These are phyloP conservation scores for Mycosphaerella sp. DNA, from an alignment of 2,329 filamentous ascomycete genomes.

Conservation along the genomic window DNA sequence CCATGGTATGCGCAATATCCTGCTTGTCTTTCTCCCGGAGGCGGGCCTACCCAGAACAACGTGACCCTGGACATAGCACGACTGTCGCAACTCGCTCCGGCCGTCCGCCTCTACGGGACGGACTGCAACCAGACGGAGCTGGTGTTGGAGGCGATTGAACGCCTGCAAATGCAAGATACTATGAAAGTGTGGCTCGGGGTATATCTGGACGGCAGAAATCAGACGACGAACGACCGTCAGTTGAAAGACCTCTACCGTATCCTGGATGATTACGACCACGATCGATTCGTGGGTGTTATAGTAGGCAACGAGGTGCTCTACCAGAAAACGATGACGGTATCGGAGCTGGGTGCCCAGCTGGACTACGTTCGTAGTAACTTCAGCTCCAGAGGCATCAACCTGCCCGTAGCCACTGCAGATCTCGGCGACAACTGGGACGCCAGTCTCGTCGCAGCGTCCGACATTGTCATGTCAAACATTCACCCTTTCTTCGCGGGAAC, in stretches of 20 bases:
- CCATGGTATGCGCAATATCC: constrained; percentile 88
- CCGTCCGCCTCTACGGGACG: constrained; percentile 82
- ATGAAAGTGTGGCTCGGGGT: constrained; percentile 94
- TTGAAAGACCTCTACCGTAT: constrained; percentile 78
- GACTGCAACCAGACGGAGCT: constrained; percentile 98
- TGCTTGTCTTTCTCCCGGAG: constrained; percentile 57
- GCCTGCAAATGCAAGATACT: constrained; percentile 59
- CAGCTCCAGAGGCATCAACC: constrained; percentile 55
- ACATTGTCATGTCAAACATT: constrained; percentile 93
- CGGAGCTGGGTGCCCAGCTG: constrained; percentile 59
- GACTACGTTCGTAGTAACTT: constrained; percentile 65
- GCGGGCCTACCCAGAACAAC: constrained; percentile 86
- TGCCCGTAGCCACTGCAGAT: constrained; percentile 82
- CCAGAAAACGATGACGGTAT: constrained; percentile 59
- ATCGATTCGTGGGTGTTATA: constrained; percentile 54
- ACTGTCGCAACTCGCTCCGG: constrained; percentile 82
- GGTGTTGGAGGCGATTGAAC: constrained; percentile 74
- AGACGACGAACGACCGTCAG: constrained; percentile 77
- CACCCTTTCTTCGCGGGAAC: constrained; percentile 93
- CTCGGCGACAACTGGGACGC: constrained; percentile 80
- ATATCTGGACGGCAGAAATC: constrained; percentile 72
- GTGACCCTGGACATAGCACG: constrained; percentile 86
- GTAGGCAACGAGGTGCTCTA: constrained; percentile 59
- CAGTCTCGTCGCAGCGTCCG: constrained; percentile 61
- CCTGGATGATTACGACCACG: constrained; percentile 56